Evolutionary conservation across 2,329 filamentous ascomycete species (phyloP).

Genomic region (Lasiodiplodia theobromae): DNA sequence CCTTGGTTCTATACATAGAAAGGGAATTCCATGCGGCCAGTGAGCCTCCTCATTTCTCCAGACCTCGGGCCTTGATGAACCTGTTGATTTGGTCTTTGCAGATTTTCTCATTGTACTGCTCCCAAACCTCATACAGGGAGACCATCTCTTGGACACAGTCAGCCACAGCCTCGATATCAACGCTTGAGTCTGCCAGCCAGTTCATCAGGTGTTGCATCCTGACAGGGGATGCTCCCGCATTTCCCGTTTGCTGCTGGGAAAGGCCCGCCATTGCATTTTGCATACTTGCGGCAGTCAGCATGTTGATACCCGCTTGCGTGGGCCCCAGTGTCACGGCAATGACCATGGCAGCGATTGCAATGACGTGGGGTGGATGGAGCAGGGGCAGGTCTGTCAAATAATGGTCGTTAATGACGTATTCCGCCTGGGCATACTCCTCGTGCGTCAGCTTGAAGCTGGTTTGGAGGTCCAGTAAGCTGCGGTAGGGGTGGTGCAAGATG

Average conservation of each 20-base stretch:
- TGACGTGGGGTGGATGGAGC: conserved; percentile 82
- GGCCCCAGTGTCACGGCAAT: conserved; percentile 84
- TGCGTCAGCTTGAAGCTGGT: conserved; percentile 73
- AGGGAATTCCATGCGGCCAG: neutral
- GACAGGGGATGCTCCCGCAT: conserved; percentile 50
- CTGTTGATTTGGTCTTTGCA: conserved; percentile 69
- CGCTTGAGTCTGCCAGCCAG: conserved; percentile 85
- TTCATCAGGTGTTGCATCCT: conserved; percentile 72
- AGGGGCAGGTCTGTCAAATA: conserved; percentile 92
- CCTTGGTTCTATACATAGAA: neutral
- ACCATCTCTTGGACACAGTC: conserved; percentile 93
- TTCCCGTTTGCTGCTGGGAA: conserved; percentile 37
- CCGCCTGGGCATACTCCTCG: conserved; percentile 80
- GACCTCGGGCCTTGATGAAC: conserved; percentile 66
- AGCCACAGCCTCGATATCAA: conserved; percentile 84
- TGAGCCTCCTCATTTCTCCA: conserved; percentile 56
- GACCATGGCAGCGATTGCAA: conserved; percentile 86
- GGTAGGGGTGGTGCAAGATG: conserved; percentile 90
- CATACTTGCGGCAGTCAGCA: conserved; percentile 50
- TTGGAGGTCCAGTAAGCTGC: conserved; percentile 76
- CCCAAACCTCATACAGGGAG: conserved; percentile 82
- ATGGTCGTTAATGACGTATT: conserved; percentile 88
- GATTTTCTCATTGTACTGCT: conserved; percentile 68
- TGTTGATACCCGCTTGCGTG: conserved; percentile 58
- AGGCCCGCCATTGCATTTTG: conserved; percentile 46